Evolutionary conservation across 2,329 filamentous ascomycete species (phyloP).

Genomic region (Scedosporium aurantiacum): DNA sequence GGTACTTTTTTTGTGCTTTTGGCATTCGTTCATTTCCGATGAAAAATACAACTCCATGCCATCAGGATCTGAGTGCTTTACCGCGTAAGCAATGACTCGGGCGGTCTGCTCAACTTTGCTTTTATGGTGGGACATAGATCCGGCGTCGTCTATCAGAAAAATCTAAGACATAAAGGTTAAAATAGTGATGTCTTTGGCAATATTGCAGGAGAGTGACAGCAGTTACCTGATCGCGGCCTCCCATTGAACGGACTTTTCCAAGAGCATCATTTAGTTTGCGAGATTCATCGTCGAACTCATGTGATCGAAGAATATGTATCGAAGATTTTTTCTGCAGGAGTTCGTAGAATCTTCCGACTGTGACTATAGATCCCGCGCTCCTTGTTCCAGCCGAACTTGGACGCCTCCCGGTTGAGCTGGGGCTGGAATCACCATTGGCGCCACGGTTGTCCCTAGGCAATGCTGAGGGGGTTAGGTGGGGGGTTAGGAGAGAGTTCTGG

Average conservation of each 20-base stretch:
- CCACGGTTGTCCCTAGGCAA: no score
- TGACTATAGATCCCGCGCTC: no score
- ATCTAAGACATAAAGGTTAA: not conserved
- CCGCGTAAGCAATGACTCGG: not conserved
- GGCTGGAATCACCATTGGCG: no score
- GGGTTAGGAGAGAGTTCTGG: no score
- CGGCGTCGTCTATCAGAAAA: not conserved
- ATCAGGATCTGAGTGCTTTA: not conserved
- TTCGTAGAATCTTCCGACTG: no score
- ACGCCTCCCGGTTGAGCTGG: no score
- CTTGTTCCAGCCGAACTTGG: no score
- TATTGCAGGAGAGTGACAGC: not conserved
- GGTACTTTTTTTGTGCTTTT: not conserved
- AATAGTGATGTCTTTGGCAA: not conserved
- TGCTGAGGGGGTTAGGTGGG: no score
- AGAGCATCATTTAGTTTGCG: not conserved
- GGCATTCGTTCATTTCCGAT: not conserved
- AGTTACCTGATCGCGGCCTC: not conserved
- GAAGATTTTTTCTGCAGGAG: no score
- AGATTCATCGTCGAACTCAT: no score
- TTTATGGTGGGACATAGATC: not conserved
- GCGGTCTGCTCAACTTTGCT: not conserved
- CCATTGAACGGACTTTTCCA: not conserved
- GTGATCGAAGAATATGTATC: no score
- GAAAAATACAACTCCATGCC: not conserved